Evolutionary conservation across 2,329 filamentous ascomycete species (phyloP), one percentile per base, ranked within the genome.

Genomic region (Aaosphaeria arxii): DNA sequence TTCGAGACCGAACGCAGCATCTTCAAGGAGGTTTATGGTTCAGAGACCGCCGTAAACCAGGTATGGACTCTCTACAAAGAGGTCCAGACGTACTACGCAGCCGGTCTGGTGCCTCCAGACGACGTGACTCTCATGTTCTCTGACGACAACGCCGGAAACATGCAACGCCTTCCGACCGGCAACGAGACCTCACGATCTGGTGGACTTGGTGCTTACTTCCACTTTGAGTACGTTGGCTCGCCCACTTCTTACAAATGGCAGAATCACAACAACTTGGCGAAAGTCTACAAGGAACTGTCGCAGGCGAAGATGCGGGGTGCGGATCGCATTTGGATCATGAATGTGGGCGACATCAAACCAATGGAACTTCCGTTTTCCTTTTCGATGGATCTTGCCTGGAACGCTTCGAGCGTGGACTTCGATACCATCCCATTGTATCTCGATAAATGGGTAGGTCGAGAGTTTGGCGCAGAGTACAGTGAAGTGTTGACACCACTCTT

Each of bases 281-380:
- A 55, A 45, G 45, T 50, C 1, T 47, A 44, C 35, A 48, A 53
- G 24, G 46, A 61, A 44, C 49, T 61, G 3, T 40, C 33, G 4
- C 53, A 56, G 13, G 53, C 53, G 1, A 48, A 55, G n/a, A 36
- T 43, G 40, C 40, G 53, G n/a, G 46, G 51, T 11, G 56, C 56
- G 2, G 50, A 54, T 33, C 54, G 47, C 1, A 54, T 57, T 7
- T 59, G 55, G 55, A 47, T 59, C 5, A 51, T 59, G 43, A 59
- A 59, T 40, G 55, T 58, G n/a, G 57, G 53, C 24, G 57, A 59
- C 40, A 55, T 59, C 39, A 59, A 58, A 40, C 55, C 57, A 1
- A 53, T 59, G 55, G 57, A 58, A 42, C 31, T 58, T 3, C 55
- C 57, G 3, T 45, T 56, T 29, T 32, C 38, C 9, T 57, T 56